Evolutionary conservation across 148 eudicot genomes (phyloP), one percentile per base, ranked within the genome.

Genomic region (Rhododendron ferrugineum): DNA sequence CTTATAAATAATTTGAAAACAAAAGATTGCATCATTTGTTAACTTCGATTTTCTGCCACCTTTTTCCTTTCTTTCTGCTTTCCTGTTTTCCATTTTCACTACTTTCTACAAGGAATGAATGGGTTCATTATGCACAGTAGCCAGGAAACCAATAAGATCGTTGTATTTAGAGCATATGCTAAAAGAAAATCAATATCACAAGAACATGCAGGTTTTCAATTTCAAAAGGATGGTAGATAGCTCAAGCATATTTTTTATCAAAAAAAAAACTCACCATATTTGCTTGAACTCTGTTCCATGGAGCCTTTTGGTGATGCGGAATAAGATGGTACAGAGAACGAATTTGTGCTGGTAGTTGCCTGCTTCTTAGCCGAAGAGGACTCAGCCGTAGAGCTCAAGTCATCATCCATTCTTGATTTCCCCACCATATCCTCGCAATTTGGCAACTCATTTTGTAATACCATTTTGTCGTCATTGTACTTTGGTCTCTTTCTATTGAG

Each of bases 331-430:
- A 96, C 98, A 82, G 90, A 89, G 87, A 92, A 92, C 8, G 93
- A 88, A 78, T 36, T 85, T 84, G 88, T 86, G 88, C 93, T 91
- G 84, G 90, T 84, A 5, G 90, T 91, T 0, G 86, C 77, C 80
- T 88, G 98, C 83, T 88, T 95, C 90, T 95, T 95, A 15, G 87
- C 88, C 2, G 94, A 86, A 36, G 94, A 89, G 28, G 99, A 97
- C 89, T 93, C 98, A 34, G 95, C 99, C 0, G 99, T 95, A 3
- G 99, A 95, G 87, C 91, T 89, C 91, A 91, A 74, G 81, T 95
- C 98, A 89, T 92, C 95, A 77, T 93, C 93, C 54, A 84, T 64
- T 84, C 90, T 88, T 26, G 80, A 82, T 49, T 84, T 90, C 74
- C 82, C 88, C 20, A 79, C 56, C 81, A 85, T 89, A 10, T 52